Conservation (phyloP, 2,329 filamentous ascomycete genomes). For the Calonectria leucothoes region DNA sequence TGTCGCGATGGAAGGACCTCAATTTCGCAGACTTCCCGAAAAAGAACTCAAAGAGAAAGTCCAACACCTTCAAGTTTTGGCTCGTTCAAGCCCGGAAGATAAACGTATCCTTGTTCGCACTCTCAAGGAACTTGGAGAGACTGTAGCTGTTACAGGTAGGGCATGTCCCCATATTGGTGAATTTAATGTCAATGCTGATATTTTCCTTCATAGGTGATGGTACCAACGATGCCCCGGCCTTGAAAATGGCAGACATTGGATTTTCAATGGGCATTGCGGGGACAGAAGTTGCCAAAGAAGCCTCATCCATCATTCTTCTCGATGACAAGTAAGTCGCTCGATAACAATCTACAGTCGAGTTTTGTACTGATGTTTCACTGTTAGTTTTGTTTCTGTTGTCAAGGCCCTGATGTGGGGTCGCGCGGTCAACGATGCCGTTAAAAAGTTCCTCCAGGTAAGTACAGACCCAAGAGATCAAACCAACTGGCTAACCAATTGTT, state of each 20-base stretch:
- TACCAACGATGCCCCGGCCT: constrained; percentile 70
- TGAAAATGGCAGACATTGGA: constrained; percentile 71
- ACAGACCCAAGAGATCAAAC: not conserved
- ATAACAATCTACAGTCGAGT: not conserved
- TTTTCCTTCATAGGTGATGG: constrained; percentile 58
- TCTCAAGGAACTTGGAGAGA: constrained; percentile 73
- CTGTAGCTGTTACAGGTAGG: constrained; percentile 62
- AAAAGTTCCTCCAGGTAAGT: constrained; percentile 70
- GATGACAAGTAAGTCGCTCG: constrained; percentile 62
- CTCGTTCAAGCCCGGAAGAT: constrained; percentile 74
- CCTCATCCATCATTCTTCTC: constrained; percentile 70
- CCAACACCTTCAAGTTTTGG: constrained; percentile 71
- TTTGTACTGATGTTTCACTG: constrained; percentile 16
- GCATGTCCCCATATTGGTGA: not conserved
- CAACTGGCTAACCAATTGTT: not conserved
- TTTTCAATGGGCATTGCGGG: constrained; percentile 75
- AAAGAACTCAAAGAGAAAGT: constrained; percentile 64
- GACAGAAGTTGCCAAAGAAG: constrained; percentile 72
- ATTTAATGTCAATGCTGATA: not conserved
- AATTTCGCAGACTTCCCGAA: constrained; percentile 68
- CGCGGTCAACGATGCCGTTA: constrained; percentile 71
- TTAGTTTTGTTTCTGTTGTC: constrained; percentile 64
- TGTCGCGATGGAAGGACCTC: constrained; percentile 67
- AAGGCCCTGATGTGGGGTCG: constrained; percentile 73
- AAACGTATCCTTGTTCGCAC: constrained; percentile 72